Evolutionary conservation across 331 rosid genomes (phyloP).

Genomic region (Phaseolus coccineus): DNA sequence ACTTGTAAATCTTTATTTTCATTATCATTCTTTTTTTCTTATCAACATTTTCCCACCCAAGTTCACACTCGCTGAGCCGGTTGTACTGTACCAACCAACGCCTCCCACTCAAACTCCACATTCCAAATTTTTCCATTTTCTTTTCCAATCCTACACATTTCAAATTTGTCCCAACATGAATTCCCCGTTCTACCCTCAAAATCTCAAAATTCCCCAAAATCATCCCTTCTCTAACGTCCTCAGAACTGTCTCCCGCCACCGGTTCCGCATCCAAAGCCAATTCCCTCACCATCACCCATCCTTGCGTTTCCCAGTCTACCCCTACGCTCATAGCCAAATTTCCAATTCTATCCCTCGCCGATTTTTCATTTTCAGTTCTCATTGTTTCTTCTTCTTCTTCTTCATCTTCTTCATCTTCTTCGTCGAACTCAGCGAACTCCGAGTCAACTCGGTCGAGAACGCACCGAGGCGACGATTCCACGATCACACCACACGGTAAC

Average conservation of each 20-base stretch:
- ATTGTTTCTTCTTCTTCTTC: slow-evolving; percentile 19
- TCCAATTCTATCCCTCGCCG: slow-evolving; percentile 49
- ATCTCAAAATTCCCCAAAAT: neutral
- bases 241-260: slow-evolving; percentile 33
- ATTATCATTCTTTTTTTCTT: neutral
- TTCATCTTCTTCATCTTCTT: neutral
- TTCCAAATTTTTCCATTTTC: neutral
- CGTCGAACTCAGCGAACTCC: slow-evolving; percentile 41
- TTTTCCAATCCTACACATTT: slow-evolving; percentile 22
- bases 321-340: slow-evolving; percentile 43
- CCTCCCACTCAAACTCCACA: neutral
- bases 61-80: too few relatives aligned
- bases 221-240: slow-evolving; percentile 30
- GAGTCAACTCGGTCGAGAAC: slow-evolving; percentile 66
- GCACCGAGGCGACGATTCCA: slow-evolving; percentile 68
- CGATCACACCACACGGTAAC: neutral
- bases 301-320: slow-evolving; percentile 65
- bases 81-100: neutral
- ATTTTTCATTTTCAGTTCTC: neutral
- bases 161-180: slow-evolving; percentile 18
- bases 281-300: slow-evolving; percentile 65
- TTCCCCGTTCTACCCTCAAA: slow-evolving; percentile 39
- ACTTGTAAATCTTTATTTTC: slow-evolving; percentile 13
- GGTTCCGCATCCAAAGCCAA: slow-evolving; percentile 22
- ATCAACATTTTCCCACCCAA: slow-evolving; percentile 27